phyloP scores from a whole-genome alignment of 169 alveolate genomes.

The Cryptosporidium ryanae region DNA sequence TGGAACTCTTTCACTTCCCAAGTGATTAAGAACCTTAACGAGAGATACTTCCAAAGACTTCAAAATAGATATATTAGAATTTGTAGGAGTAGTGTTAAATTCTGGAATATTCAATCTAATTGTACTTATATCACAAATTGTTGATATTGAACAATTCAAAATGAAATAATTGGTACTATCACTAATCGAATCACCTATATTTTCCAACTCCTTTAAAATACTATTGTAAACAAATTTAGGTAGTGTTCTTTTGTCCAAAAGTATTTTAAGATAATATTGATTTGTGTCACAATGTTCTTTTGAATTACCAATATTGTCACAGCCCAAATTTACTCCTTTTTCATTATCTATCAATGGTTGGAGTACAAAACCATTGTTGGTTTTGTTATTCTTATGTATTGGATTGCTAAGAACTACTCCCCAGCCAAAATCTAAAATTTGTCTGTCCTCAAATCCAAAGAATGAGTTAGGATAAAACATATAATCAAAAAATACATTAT shows the following conservation, averaged over 20 bases:
- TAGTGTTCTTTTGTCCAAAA: constrained; percentile 20
- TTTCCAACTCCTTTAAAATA: constrained; percentile 21
- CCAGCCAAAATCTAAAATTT: constrained; percentile 77
- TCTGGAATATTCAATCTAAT: constrained; percentile 66
- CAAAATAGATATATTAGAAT: constrained; percentile 1
- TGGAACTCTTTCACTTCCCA: constrained; percentile 46
- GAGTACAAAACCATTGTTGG: constrained; percentile 16
- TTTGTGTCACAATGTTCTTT: background rate
- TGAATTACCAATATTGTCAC: background rate
- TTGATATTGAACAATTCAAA: constrained; percentile 27
- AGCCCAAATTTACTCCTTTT: background rate
- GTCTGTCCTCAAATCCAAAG: constrained; percentile 11
- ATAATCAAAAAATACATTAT: background rate
- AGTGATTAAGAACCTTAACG: constrained; percentile 34
- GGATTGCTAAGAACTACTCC: constrained; percentile 73
- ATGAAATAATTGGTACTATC: constrained; percentile 19
- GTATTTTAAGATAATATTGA: constrained; percentile 20
- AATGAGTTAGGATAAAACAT: background rate
- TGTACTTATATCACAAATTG: constrained; percentile 65
- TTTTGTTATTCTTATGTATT: background rate
- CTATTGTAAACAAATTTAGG: constrained; percentile 20
- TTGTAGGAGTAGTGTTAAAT: constrained; percentile 2
- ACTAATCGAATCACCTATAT: constrained; percentile 15
- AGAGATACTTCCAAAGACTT: constrained; percentile 47
- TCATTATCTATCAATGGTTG: constrained; percentile 1